Evolutionary conservation across 208 protist species (phyloP).

Genomic region (Porcisia deanei): DNA sequence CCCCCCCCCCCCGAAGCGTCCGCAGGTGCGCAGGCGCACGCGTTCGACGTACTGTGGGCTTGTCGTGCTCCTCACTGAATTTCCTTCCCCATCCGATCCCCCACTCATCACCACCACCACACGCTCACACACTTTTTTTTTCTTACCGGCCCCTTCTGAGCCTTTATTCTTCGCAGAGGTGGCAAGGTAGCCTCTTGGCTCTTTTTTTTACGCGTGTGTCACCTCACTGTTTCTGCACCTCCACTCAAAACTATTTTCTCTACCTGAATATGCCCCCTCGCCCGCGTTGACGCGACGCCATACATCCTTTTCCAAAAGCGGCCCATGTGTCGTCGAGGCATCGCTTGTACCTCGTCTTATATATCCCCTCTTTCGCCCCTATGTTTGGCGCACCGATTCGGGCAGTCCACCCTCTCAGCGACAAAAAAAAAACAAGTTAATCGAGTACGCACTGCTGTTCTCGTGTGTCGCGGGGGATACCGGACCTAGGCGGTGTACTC

Average conservation of each 20-base stretch:
- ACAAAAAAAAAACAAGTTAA: not conserved
- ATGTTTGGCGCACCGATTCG: not conserved
- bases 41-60: not conserved
- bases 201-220: not conserved
- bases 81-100: no score
- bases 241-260: no score
- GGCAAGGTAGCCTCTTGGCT: not conserved
- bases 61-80: not conserved
- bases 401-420: not conserved
- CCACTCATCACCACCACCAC: no score
- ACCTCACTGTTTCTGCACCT: not conserved
- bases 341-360: not conserved
- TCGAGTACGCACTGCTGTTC: not conserved
- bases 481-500: not conserved
- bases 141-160: no score
- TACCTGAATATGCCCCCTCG: no score
- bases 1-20: not conserved
- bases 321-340: not conserved
- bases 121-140: no score
- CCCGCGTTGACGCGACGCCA: no score
- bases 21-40: not conserved
- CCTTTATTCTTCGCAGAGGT: no score
- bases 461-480: not conserved
- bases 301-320: no score
- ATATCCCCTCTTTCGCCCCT: not conserved